phyloP scores from a whole-genome alignment of 1,284 basidiomycete genomes.

The Trametes pubescens region DNA sequence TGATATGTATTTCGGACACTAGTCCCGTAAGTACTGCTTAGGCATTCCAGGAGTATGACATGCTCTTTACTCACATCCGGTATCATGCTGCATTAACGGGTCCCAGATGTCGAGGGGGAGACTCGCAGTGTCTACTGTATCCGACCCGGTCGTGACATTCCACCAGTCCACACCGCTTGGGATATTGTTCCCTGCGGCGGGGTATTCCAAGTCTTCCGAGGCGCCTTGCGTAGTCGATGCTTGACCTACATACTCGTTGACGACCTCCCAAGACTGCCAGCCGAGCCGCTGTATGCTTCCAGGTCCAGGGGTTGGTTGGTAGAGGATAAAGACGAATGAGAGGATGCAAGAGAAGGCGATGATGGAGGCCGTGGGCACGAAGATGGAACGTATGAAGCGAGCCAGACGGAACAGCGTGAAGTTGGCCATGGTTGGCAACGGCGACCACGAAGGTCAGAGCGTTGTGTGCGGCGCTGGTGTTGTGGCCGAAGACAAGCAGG shows the following conservation, averaged over 20 bases:
- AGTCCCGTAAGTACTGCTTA: constrained; percentile 1
- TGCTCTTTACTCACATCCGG: constrained; percentile 54
- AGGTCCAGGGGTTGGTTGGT: constrained; percentile 77
- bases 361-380: constrained; percentile 65
- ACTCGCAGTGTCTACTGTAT: constrained; percentile 56
- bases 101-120: constrained; percentile 85
- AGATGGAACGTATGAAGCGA: constrained; percentile 55
- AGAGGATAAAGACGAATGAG: constrained; percentile 77
- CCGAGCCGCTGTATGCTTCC: constrained; percentile 78
- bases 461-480: background rate
- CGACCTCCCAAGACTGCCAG: constrained; percentile 90
- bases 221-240: background rate
- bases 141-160: constrained; percentile 58
- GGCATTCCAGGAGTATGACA: background rate
- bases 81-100: constrained; percentile 82
- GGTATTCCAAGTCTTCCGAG: constrained; percentile 13
- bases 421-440: constrained; percentile 33
- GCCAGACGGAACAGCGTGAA: constrained; percentile 45
- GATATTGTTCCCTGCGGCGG: constrained; percentile 12
- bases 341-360: constrained; percentile 75
- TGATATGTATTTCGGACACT: constrained; percentile 85
- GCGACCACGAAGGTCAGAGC: background rate
- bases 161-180: constrained; percentile 70
- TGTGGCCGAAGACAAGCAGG: background rate
- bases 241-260: constrained; percentile 44